phyloP scores from a whole-genome alignment of 352 stramenopile genomes.

The Phytophthora foliorum region DNA sequence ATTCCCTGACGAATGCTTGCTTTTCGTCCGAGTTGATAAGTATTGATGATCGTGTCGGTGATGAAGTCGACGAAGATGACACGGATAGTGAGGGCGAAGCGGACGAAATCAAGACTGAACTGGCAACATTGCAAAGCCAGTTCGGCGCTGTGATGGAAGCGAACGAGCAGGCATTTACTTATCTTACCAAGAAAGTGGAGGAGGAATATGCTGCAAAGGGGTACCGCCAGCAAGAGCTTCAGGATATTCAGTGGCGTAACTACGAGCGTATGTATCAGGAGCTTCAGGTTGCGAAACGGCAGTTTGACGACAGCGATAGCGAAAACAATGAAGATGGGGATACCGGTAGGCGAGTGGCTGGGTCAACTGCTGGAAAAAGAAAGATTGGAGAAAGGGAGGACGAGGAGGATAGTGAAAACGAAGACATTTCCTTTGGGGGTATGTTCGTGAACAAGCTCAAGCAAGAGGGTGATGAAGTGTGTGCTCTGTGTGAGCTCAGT shows the following conservation, averaged over 20 bases:
- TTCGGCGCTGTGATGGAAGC: conserved; percentile 52
- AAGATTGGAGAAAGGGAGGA: conserved; percentile 31
- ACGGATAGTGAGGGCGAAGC: conserved; percentile 54
- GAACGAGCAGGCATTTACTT: conserved; percentile 52
- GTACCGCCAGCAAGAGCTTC: conserved; percentile 56
- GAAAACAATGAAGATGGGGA: conserved; percentile 24
- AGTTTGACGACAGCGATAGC: conserved; percentile 68
- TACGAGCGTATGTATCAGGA: conserved; percentile 83
- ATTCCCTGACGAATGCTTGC: conserved; percentile 53
- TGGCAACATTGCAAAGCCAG: conserved; percentile 56
- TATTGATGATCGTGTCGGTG: conserved; percentile 48
- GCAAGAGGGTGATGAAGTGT: conserved; percentile 75
- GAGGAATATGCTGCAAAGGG: conserved; percentile 58
- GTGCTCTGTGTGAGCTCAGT: conserved; percentile 76
- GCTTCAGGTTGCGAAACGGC: conserved; percentile 43
- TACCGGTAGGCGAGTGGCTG: conserved; percentile 3
- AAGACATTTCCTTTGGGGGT: conserved; percentile 72
- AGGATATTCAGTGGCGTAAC: conserved; percentile 63
- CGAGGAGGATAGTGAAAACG: conserved; percentile 46
- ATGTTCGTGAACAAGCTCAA: conserved; percentile 86
- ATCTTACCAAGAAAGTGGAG: conserved; percentile 49
- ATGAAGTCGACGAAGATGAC: conserved; percentile 59
- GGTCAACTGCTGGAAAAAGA: conserved; percentile 12
- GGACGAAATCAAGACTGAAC: conserved; percentile 60
- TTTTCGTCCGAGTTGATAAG: conserved; percentile 45